phyloP scores from a whole-genome alignment of 2,329 filamentous ascomycete genomes.

The Alternaria brassicae region DNA sequence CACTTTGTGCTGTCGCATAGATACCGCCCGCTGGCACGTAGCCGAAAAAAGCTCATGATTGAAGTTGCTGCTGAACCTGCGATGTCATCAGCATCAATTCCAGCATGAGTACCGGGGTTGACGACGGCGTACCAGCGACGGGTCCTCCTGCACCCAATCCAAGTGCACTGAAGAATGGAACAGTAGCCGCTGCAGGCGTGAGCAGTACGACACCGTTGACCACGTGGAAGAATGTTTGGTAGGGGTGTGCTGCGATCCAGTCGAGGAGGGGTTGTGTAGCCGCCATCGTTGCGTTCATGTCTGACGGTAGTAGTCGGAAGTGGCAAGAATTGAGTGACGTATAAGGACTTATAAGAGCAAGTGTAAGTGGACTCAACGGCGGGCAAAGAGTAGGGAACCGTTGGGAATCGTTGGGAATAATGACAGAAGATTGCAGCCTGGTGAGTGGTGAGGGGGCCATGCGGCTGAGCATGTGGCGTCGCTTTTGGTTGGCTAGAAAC shows the following conservation, averaged over 20 bases:
- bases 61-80: conserved; percentile 31
- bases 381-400: background rate
- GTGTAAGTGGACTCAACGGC: too few species aligned
- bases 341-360: background rate
- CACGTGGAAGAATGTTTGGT: conserved; percentile 34
- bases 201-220: conserved; percentile 32
- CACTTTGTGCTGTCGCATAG: conserved; percentile 39
- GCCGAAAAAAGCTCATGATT: conserved; percentile 29
- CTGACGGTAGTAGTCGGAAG: background rate
- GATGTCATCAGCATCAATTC: background rate
- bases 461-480: background rate
- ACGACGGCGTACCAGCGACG: conserved; percentile 24
- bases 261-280: conserved; percentile 16
- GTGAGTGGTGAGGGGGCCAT: background rate
- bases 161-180: conserved; percentile 29
- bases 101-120: background rate
- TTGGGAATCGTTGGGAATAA: background rate
- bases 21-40: conserved; percentile 31
- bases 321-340: background rate
- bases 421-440: background rate
- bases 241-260: conserved; percentile 34
- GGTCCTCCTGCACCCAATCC: conserved; percentile 34
- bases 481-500: conserved; percentile 8
- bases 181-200: conserved; percentile 31
- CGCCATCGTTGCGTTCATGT: conserved; percentile 3